A percentile compares a stretch with the other conserved stretches of the same genome.
These are phyloP conservation scores for Afroboletus lepidellus DNA, from an alignment of 1,284 basidiomycete species.

Conservation along the genomic window DNA sequence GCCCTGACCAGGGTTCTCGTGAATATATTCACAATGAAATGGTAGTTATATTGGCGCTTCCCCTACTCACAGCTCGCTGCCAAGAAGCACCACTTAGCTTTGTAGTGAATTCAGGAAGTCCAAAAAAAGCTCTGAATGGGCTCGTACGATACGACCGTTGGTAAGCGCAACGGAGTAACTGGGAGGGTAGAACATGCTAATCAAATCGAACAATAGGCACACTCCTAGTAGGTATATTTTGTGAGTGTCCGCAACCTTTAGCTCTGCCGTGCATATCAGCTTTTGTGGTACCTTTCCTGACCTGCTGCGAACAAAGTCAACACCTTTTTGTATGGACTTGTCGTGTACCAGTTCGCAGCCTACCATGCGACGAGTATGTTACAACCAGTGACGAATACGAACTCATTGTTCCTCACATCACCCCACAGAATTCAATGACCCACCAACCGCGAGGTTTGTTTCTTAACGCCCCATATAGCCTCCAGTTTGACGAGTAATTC, in stretches of 20 bases:
- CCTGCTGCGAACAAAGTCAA: conserved; percentile 12
- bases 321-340: conserved; percentile 36
- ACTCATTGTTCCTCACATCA: conserved; percentile 10
- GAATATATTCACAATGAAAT: background rate
- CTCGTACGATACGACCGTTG: background rate
- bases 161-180: background rate
- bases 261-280: background rate
- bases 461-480: background rate
- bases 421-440: too few species aligned
- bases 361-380: conserved; percentile 28
- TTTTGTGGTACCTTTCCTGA: background rate
- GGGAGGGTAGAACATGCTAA: background rate
- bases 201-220: conserved; percentile 27
- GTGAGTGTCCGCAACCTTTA: background rate
- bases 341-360: conserved; percentile 34
- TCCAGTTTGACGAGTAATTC: background rate
- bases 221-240: too few species aligned
- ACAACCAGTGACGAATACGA: background rate
- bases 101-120: background rate
- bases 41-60: background rate
- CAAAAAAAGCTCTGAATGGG: background rate
- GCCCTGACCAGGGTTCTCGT: background rate
- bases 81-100: background rate
- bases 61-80: too few species aligned
- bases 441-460: conserved; percentile 20